Evolutionary conservation across 441 rosid genomes (phyloP).

Genomic region (Brassica hybrid): DNA sequence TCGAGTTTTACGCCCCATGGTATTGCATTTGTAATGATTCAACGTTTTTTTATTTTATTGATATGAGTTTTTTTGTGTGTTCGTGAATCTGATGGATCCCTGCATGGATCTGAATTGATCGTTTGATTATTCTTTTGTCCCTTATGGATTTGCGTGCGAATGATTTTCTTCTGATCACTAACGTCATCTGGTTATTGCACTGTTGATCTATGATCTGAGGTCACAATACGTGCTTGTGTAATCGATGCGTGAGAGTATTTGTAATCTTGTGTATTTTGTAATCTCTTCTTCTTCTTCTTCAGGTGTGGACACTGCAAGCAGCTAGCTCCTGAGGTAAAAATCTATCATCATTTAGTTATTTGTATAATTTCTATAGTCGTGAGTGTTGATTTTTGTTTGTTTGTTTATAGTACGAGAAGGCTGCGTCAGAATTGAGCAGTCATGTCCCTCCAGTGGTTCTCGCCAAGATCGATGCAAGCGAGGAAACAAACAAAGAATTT

Average conservation of each 20-base stretch:
- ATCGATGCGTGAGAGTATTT: background rate
- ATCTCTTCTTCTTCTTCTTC: conserved; percentile 12
- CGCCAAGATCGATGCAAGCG: conserved; percentile 92
- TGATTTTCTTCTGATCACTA: background rate
- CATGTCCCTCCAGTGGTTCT: conserved; percentile 71
- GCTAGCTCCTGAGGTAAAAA: conserved; percentile 91
- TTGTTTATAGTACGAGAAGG: conserved; percentile 77
- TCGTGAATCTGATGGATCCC: conserved; percentile 27
- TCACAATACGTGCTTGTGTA: background rate
- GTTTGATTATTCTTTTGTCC: background rate
- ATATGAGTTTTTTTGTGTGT: conserved; percentile 19
- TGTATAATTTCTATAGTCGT: background rate
- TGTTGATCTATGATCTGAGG: conserved; percentile 23
- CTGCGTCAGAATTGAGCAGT: conserved; percentile 77
- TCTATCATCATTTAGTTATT: background rate
- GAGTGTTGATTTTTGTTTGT: background rate
- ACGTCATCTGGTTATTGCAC: too few relatives aligned
- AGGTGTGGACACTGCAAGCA: conserved; percentile 99
- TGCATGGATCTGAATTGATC: conserved; percentile 40
- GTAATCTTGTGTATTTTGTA: background rate
- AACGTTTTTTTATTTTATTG: too few relatives aligned
- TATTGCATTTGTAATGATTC: conserved; percentile 33
- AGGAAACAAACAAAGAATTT: conserved; percentile 71
- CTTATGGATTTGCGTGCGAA: conserved; percentile 24
- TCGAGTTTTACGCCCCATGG: conserved; percentile 99